A percentile compares a stretch with the other conserved stretches of the same genome.
phyloP scores from a whole-genome alignment of 352 stramenopile genomes.

The Pythium sp. region DNA sequence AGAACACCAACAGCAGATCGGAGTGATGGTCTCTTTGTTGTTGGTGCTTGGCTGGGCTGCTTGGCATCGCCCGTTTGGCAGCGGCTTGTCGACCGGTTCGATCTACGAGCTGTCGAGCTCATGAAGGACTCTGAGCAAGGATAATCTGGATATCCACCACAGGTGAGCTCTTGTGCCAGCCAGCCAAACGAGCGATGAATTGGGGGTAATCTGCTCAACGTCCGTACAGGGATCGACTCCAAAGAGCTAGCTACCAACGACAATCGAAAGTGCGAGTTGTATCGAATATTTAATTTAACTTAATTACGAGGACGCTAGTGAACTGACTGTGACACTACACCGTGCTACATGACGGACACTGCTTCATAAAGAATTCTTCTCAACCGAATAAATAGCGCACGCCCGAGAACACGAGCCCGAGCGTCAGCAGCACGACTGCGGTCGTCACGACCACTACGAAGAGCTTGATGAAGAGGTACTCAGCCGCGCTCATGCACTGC shows the following conservation, averaged over 20 bases:
- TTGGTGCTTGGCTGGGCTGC: neutral
- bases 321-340: neutral
- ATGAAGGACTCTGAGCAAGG: neutral
- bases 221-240: neutral
- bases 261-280: neutral
- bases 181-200: neutral
- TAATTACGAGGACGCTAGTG: neutral
- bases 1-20: neutral
- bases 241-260: too few species aligned
- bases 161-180: neutral
- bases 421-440: neutral
- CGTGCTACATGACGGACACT: neutral
- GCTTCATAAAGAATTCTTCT: neutral
- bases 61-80: neutral
- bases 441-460: neutral
- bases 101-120: neutral
- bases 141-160: neutral
- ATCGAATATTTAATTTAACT: neutral
- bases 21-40: neutral
- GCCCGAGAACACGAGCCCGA: neutral
- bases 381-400: conserved; percentile 3
- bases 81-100: neutral
- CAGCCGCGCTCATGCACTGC: neutral
- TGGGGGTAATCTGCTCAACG: neutral
- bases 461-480: conserved; percentile 1